Conservation (phyloP, 208 protist genomes). For the Leptomonas pyrrhocoris region DNA sequence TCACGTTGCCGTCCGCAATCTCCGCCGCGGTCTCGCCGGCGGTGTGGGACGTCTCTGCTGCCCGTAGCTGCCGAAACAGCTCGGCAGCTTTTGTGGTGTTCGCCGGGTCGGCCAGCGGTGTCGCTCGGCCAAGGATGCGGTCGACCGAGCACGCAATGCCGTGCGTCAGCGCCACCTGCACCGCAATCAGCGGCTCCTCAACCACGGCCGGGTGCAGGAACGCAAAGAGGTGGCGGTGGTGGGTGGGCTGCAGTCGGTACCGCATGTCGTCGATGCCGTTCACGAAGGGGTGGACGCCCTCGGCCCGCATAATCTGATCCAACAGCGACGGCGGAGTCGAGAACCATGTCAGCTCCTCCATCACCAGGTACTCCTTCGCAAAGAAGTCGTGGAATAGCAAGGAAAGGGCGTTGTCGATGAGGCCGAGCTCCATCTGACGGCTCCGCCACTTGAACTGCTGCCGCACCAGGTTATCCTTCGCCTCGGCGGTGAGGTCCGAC, state of each 20-base stretch:
- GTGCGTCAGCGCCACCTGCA: conserved; percentile 80
- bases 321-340: conserved; percentile 68
- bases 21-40: background rate
- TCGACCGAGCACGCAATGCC: conserved; percentile 69
- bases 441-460: conserved; percentile 46
- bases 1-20: conserved; percentile 41
- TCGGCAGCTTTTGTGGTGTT: conserved; percentile 26
- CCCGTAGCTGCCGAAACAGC: conserved; percentile 20
- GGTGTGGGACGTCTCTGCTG: background rate
- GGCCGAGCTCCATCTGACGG: conserved; percentile 56
- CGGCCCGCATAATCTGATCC: conserved; percentile 76
- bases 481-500: background rate
- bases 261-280: conserved; percentile 71
- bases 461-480: conserved; percentile 1
- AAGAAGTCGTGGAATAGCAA: conserved; percentile 82
- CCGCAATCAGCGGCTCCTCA: conserved; percentile 82
- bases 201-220: conserved; percentile 84
- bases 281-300: conserved; percentile 78
- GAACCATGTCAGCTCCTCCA: conserved; percentile 88
- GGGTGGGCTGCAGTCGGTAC: conserved; percentile 63
- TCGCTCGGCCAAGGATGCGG: conserved; percentile 56
- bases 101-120: conserved; percentile 40
- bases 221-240: conserved; percentile 75
- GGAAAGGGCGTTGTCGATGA: conserved; percentile 58
- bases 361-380: conserved; percentile 76